Evolutionary conservation across 345 rosid species (phyloP), one percentile per base, ranked within the genome.

Genomic region (Euphorbia pulcherrima): DNA sequence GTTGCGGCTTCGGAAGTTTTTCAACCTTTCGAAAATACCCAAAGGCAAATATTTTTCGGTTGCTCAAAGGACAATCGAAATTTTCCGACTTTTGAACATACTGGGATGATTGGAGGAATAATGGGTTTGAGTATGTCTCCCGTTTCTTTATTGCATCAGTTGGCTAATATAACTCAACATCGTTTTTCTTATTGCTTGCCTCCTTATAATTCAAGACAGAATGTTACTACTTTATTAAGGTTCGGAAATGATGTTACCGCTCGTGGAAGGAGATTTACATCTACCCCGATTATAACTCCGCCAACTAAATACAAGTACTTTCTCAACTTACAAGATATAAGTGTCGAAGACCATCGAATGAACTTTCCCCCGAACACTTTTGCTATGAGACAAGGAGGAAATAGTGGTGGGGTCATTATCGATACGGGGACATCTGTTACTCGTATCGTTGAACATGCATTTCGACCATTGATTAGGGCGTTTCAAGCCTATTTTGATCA

Each of bases 121-220:
- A 4, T 57, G 35, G 61, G 61, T 5, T 57, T 57, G 39, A 28
- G 17, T 28, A 28, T 14, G 61, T 57, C 61, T 2, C 61, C 61
- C 2, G 12, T 57, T 14, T 57, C 61, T 27, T 16, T 57, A 5
- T 14, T 57, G 61, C 61, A 57, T 27, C 61, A 57, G 17, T 4
- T 57, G 39, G 12, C n/a, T 27, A 14, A 57, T 27, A 14, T 21
- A 1, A 7, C 52, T 55, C 1, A 41, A 20, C 44, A 2, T 10
- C 9, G 65, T 17, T 79, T 76, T 58, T 73, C 74, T 1, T 65
- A 73, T 1, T 73, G 77, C 56, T 47, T 73, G 7, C 40, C 33
- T 28, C 69, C 77, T 5, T 69, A 37, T 35, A 1, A 0, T 5
- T 21, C 55, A 2, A 13, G 6, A 53, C 0, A 33, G 7, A 55